A percentile compares a stretch with the other conserved stretches of the same genome.
Evolutionary conservation across 1,284 basidiomycete species (phyloP).

Genomic region (Heterobasidion irregulare): DNA sequence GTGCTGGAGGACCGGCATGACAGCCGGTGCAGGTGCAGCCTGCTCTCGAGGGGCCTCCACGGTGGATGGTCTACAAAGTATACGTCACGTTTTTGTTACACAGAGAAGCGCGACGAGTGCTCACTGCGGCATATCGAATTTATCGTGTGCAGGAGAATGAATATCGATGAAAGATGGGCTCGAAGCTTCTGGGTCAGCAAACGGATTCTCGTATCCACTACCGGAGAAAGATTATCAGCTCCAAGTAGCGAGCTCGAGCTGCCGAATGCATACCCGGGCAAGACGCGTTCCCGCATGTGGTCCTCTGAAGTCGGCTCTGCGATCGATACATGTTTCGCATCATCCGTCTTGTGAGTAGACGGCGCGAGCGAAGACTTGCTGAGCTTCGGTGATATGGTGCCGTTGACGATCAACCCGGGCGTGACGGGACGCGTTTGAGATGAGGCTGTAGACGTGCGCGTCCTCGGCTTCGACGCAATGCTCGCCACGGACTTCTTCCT

Average conservation of each 20-base stretch:
- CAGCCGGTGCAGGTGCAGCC: too few species aligned
- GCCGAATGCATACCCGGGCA: too few species aligned
- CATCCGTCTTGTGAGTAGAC: slow-evolving; percentile 3
- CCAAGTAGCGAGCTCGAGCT: too few species aligned
- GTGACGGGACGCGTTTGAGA: slow-evolving; percentile 13
- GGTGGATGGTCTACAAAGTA: too few species aligned
- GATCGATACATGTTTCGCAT: background rate
- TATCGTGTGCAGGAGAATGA: background rate
- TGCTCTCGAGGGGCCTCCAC: too few species aligned
- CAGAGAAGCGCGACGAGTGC: background rate
- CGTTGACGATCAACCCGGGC: slow-evolving; percentile 4
- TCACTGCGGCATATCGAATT: slow-evolving; percentile 5
- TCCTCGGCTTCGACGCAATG: slow-evolving; percentile 5
- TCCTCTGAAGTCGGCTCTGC: background rate
- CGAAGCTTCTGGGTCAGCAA: background rate
- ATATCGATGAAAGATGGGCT: background rate
- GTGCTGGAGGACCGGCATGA: too few species aligned
- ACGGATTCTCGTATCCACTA: background rate
- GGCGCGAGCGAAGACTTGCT: slow-evolving; percentile 11
- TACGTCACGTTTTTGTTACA: too few species aligned
- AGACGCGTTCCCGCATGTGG: too few species aligned
- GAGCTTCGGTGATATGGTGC: slow-evolving; percentile 8
- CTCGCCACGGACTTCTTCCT: slow-evolving; percentile 10
- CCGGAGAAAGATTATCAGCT: background rate
- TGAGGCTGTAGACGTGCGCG: slow-evolving; percentile 12